Conservation (phyloP, 73 alveolate species). For the Paramecium bursaria region DNA sequence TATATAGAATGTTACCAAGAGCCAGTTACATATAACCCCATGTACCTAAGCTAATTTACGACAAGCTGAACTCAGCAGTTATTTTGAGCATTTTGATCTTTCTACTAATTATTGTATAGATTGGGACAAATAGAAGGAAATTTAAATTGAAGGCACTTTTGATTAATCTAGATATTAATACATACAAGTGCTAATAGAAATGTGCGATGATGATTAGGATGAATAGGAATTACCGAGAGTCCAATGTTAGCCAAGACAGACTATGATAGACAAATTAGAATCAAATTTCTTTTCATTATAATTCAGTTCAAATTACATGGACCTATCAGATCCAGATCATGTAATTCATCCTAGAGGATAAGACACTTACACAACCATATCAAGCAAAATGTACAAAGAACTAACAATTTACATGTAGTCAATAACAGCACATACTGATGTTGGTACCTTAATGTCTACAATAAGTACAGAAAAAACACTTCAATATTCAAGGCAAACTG, state of each 20-base stretch:
- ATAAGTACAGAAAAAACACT: slow-evolving; percentile 4
- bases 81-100: slow-evolving; percentile 31
- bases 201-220: slow-evolving; percentile 1
- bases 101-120: slow-evolving; percentile 49
- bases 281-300: slow-evolving; percentile 6
- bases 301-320: slow-evolving; percentile 4
- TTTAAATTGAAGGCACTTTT: slow-evolving; percentile 36
- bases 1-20: too few species aligned
- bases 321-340: slow-evolving; percentile 2
- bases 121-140: background rate
- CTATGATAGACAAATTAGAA: background rate
- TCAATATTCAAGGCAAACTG: slow-evolving; percentile 24
- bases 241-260: background rate
- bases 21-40: too few species aligned
- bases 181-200: background rate
- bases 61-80: slow-evolving; percentile 8
- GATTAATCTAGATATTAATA: slow-evolving; percentile 9
- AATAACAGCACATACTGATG: slow-evolving; percentile 20
- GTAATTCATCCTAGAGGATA: slow-evolving; percentile 11
- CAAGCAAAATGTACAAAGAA: slow-evolving; percentile 27
- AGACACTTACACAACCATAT: slow-evolving; percentile 35
- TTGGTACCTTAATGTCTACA: background rate
- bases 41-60: too few species aligned
- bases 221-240: too few species aligned
- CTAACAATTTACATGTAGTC: slow-evolving; percentile 16